Percentiles rank a stretch among this genome's conserved stretches.
These are phyloP conservation scores for Candida hispaniensis DNA, from an alignment of 805 yeast genomes.

Conservation along the genomic window DNA sequence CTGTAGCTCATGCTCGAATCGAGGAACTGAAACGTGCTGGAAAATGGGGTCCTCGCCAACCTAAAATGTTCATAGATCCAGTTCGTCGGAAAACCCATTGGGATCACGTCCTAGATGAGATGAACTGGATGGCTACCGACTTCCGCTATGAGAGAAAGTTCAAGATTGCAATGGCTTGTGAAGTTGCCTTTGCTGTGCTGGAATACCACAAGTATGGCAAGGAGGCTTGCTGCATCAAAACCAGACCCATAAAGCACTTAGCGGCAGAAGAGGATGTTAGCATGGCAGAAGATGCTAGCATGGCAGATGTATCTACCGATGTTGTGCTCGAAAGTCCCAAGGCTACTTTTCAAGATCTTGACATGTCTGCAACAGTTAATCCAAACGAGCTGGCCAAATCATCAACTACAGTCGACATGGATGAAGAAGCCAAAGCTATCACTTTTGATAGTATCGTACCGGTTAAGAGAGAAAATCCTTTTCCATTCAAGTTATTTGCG, in stretches of 20 bases:
- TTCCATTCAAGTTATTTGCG: constrained; percentile 20
- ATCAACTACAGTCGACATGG: constrained; percentile 17
- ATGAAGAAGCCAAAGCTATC: constrained; percentile 21
- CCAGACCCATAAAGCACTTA: constrained; percentile 35
- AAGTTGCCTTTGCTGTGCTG: constrained; percentile 58
- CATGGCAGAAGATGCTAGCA: too few relatives aligned
- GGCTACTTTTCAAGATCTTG: too few relatives aligned
- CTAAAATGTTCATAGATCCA: constrained; percentile 61
- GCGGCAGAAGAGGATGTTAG: constrained; percentile 18
- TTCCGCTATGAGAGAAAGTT: constrained; percentile 58
- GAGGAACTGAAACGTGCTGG: constrained; percentile 83
- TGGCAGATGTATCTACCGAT: too few relatives aligned
- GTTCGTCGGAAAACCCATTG: constrained; percentile 45
- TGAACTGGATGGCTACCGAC: constrained; percentile 74
- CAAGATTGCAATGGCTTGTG: constrained; percentile 58
- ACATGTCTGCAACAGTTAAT: too few relatives aligned
- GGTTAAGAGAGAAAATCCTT: constrained; percentile 1
- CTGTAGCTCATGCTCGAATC: constrained; percentile 79
- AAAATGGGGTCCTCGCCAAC: constrained; percentile 88
- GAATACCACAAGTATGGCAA: constrained; percentile 76
- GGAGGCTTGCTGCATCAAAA: constrained; percentile 46
- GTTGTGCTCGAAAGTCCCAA: too few relatives aligned
- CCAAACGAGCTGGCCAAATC: too few relatives aligned
- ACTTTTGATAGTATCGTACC: constrained; percentile 2
- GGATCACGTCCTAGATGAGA: constrained; percentile 66